Conservation (phyloP, 1,139 yeast species). For the Blastobotrys capitulatus region DNA sequence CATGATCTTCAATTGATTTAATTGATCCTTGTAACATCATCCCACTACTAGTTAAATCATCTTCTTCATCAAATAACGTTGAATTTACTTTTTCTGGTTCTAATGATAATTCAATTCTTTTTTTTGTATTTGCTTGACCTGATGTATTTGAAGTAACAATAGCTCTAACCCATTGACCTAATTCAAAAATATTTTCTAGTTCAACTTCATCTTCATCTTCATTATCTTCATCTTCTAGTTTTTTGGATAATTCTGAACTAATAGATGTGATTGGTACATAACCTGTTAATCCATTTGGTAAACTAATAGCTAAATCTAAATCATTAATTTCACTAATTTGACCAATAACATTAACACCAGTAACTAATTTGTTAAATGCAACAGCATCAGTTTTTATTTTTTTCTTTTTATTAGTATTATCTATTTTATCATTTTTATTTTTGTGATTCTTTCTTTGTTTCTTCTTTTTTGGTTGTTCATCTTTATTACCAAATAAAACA, state of each 20-base stretch:
- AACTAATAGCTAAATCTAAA: conserved; percentile 59
- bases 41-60: conserved; percentile 54
- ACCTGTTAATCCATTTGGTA: conserved; percentile 83
- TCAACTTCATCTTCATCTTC: conserved; percentile 32
- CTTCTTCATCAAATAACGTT: conserved; percentile 55
- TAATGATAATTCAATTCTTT: conserved; percentile 64
- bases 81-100: conserved; percentile 73
- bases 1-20: conserved; percentile 84
- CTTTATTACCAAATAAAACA: conserved; percentile 56
- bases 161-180: conserved; percentile 88
- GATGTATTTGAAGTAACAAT: conserved; percentile 47
- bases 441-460: conserved; percentile 19
- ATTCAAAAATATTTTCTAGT: conserved; percentile 42
- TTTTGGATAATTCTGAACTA: conserved; percentile 36
- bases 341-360: conserved; percentile 74
- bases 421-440: conserved; percentile 22
- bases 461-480: conserved; percentile 8
- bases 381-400: conserved; percentile 51
- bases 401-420: conserved; percentile 18
- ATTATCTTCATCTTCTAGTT: conserved; percentile 39
- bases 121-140: conserved; percentile 33
- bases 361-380: conserved; percentile 52
- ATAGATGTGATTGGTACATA: conserved; percentile 72
- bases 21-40: conserved; percentile 70
- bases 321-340: conserved; percentile 59